Evolutionary conservation across 2,329 filamentous ascomycete genomes (phyloP).

Genomic region (Penicillium sp.): DNA sequence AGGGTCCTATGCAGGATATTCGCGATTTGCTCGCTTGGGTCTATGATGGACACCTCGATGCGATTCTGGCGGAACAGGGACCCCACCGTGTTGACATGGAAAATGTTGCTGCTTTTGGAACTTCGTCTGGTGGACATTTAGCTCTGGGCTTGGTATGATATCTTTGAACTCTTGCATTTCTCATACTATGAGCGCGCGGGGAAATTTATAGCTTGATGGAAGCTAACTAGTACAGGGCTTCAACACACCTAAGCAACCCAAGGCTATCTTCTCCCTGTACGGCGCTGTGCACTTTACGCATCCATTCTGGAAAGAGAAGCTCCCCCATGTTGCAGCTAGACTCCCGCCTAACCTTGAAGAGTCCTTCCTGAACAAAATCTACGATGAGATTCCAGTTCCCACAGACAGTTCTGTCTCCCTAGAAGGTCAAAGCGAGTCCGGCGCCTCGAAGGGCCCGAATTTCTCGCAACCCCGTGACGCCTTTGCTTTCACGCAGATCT

Average conservation of each 20-base stretch:
- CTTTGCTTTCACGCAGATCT: slow-evolving; percentile 46
- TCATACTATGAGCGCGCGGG: not conserved
- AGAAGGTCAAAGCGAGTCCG: slow-evolving; percentile 37
- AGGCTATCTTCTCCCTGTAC: slow-evolving; percentile 46
- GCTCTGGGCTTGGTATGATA: slow-evolving; percentile 43
- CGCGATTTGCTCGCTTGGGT: slow-evolving; percentile 47
- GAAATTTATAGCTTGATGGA: not conserved
- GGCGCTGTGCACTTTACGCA: slow-evolving; percentile 43
- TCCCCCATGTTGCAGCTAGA: slow-evolving; percentile 31
- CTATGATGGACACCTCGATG: slow-evolving; percentile 35
- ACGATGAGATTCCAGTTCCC: slow-evolving; percentile 37
- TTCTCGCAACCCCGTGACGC: slow-evolving; percentile 40
- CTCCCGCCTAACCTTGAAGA: slow-evolving; percentile 26
- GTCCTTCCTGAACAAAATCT: slow-evolving; percentile 38
- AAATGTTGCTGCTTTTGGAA: slow-evolving; percentile 48
- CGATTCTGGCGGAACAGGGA: slow-evolving; percentile 16
- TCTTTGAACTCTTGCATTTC: not conserved
- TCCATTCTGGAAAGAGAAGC: slow-evolving; percentile 37
- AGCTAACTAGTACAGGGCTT: slow-evolving; percentile 33
- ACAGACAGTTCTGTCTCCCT: slow-evolving; percentile 43
- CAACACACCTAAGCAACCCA: slow-evolving; percentile 33
- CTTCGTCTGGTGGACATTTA: slow-evolving; percentile 50
- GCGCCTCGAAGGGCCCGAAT: slow-evolving; percentile 29
- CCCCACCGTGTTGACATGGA: slow-evolving; percentile 26
- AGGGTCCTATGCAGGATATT: slow-evolving; percentile 50